A percentile compares a stretch with the other conserved stretches of the same genome.
These are phyloP conservation scores for Stephanodiscus minutulus DNA, from an alignment of 108 stramenopile genomes.

Conservation along the genomic window DNA sequence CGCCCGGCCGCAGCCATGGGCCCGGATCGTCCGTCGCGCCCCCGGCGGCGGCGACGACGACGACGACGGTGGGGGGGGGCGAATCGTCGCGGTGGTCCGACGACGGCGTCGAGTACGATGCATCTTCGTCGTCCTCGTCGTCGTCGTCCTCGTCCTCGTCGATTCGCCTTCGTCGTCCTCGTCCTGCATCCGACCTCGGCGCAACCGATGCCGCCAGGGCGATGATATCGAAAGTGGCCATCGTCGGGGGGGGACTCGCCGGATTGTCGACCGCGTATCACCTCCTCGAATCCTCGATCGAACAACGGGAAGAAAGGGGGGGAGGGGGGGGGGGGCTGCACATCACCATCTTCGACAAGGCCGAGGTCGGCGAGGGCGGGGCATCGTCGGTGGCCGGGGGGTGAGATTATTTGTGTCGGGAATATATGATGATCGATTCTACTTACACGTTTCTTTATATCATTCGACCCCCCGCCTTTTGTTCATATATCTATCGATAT, in stretches of 20 bases:
- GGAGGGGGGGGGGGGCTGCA: conserved; percentile 2
- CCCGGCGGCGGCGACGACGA: too few relatives aligned
- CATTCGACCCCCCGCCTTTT: too few relatives aligned
- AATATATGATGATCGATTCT: neutral
- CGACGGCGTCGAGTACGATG: too few relatives aligned
- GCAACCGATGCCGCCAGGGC: too few relatives aligned
- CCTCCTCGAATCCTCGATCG: conserved; percentile 45
- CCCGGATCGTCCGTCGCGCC: too few relatives aligned
- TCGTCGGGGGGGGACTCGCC: conserved; percentile 85
- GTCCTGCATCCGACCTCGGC: too few relatives aligned
- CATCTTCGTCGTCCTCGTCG: too few relatives aligned
- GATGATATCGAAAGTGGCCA: conserved; percentile 44
- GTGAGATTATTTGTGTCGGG: conserved; percentile 55
- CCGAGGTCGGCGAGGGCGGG: conserved; percentile 65
- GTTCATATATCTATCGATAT: neutral
- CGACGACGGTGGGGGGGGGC: too few relatives aligned
- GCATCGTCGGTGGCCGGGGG: conserved; percentile 87
- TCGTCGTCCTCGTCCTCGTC: too few relatives aligned
- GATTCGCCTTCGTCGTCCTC: too few relatives aligned
- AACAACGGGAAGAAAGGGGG: neutral
- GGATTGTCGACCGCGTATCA: conserved; percentile 75
- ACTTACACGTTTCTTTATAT: neutral
- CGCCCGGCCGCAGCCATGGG: too few relatives aligned
- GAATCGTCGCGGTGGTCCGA: too few relatives aligned
- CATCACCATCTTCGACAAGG: conserved; percentile 70